Evolutionary conservation across 2,329 filamentous ascomycete genomes (phyloP).

Genomic region (Pyrenochaeta sp.): DNA sequence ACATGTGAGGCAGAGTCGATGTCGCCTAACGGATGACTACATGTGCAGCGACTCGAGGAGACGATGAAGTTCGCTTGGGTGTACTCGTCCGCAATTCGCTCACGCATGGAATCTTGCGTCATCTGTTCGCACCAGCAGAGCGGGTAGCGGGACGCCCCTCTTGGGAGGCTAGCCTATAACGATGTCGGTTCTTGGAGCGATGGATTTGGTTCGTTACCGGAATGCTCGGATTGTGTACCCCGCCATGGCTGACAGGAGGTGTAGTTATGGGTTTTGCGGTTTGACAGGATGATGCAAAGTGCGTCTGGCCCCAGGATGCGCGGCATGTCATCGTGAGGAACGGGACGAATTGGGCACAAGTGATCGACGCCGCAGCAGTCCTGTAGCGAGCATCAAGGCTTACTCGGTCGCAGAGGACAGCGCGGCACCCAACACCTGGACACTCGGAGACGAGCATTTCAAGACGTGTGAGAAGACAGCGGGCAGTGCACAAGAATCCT

Average conservation of each 20-base stretch:
- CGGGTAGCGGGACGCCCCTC: neutral
- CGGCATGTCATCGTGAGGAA: neutral
- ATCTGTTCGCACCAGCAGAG: neutral
- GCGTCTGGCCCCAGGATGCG: neutral
- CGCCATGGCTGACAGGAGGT: neutral
- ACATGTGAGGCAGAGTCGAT: too few relatives aligned
- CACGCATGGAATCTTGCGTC: neutral
- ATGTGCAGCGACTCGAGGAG: too few relatives aligned
- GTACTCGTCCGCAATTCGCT: neutral
- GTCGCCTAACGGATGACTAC: too few relatives aligned
- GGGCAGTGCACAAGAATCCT: neutral
- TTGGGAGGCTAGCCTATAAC: neutral
- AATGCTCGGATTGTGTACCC: neutral
- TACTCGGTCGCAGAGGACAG: neutral
- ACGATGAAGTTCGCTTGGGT: neutral
- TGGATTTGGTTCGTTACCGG: neutral
- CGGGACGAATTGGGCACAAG: slow-evolving; percentile 1
- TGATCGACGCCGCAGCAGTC: neutral
- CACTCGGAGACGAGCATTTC: neutral
- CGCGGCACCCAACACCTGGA: neutral
- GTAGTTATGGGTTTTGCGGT: neutral
- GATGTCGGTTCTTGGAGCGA: neutral
- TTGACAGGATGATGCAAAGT: neutral
- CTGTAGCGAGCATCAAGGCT: neutral
- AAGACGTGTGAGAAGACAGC: neutral